These are phyloP conservation scores for Vigna trinervia DNA, from an alignment of 306 rosid species.

Conservation along the genomic window DNA sequence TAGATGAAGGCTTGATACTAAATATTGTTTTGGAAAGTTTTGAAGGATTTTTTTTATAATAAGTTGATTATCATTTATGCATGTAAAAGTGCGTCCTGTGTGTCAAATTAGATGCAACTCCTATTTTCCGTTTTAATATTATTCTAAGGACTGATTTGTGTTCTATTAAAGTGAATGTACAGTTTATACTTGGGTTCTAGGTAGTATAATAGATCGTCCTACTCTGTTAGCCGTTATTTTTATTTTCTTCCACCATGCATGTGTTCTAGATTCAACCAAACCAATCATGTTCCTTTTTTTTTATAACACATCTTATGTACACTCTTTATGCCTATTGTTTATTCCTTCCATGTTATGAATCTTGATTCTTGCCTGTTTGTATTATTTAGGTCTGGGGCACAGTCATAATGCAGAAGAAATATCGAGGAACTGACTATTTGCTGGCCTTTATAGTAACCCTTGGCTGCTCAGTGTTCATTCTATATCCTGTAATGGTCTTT, in stretches of 20 bases:
- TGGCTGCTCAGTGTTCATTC: slow-evolving; percentile 36
- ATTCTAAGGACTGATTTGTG: slow-evolving; percentile 15
- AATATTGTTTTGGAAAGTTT: neutral
- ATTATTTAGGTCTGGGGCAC: slow-evolving; percentile 35
- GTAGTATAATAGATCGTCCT: neutral
- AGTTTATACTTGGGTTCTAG: neutral
- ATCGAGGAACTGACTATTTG: slow-evolving; percentile 27
- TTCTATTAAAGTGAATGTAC: neutral
- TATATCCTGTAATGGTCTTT: slow-evolving; percentile 32
- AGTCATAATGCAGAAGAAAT: slow-evolving; percentile 34
- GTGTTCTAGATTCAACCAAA: slow-evolving; percentile 9
- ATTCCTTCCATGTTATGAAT: slow-evolving; percentile 18
- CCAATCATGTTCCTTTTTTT: slow-evolving; percentile 25
- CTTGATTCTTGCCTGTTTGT: neutral
- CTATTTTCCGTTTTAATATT: slow-evolving; percentile 22
- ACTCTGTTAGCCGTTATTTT: neutral
- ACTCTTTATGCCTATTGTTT: slow-evolving; percentile 1
- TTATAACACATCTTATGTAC: slow-evolving; percentile 25
- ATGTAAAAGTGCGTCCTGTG: slow-evolving; percentile 26
- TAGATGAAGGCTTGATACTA: neutral
- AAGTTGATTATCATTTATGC: slow-evolving; percentile 28
- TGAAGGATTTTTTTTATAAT: neutral
- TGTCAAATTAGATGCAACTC: neutral
- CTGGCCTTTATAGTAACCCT: slow-evolving; percentile 29
- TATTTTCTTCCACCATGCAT: neutral